A percentile compares a stretch with the other conserved stretches of the same genome.
Evolutionary conservation across 306 rosid species (phyloP).

Genomic region (Alnus rubra): DNA sequence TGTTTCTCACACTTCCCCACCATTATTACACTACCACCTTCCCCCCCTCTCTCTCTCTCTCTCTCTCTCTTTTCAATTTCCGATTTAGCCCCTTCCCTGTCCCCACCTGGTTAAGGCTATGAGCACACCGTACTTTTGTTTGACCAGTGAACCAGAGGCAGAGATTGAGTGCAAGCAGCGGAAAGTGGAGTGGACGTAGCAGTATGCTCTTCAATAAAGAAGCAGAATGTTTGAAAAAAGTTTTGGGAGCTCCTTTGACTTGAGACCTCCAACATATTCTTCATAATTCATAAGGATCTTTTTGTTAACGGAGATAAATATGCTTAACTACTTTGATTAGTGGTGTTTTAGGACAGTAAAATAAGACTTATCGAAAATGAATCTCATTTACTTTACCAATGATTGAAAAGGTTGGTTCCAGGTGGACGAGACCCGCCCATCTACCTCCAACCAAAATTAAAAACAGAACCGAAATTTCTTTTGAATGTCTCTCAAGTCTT

Average conservation of each 20-base stretch:
- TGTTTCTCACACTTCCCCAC: conserved; percentile 33
- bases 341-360: not conserved
- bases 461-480: not conserved
- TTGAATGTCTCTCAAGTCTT: too few species aligned
- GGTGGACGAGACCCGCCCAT: not conserved
- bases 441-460: conserved; percentile 3
- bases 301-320: not conserved
- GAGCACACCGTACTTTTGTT: not conserved
- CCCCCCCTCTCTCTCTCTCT: not conserved
- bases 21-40: conserved; percentile 31
- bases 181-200: conserved; percentile 3
- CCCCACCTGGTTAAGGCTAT: not conserved
- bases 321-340: not conserved
- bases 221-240: conserved; percentile 30
- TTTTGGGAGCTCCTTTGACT: conserved; percentile 24
- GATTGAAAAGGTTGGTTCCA: not conserved
- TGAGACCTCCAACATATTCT: conserved; percentile 8
- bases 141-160: not conserved
- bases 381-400: not conserved
- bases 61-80: conserved; percentile 3
- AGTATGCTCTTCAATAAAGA: conserved; percentile 1
- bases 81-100: conserved; percentile 23
- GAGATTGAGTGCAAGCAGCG: not conserved
- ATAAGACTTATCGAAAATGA: not conserved
- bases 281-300: not conserved